These are phyloP conservation scores for Iris macrosiphon DNA, from an alignment of 106 monocot species.

Conservation along the genomic window DNA sequence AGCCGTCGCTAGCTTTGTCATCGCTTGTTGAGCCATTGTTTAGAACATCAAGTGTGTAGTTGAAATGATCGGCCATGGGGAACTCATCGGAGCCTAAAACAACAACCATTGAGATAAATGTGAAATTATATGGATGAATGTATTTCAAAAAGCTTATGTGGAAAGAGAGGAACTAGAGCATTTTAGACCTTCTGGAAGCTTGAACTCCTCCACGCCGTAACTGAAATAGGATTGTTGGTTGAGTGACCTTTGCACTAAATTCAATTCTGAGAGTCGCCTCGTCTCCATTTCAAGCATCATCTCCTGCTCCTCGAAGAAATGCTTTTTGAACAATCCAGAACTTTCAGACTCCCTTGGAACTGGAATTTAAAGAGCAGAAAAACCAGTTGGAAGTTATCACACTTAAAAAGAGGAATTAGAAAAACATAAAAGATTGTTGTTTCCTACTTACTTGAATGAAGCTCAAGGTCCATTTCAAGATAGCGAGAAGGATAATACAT, in stretches of 20 bases:
- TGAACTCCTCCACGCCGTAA: constrained; percentile 21
- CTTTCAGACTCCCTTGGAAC: constrained; percentile 14
- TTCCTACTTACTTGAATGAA: constrained; percentile 12
- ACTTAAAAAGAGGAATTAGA: too few relatives aligned
- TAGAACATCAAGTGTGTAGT: constrained; percentile 11
- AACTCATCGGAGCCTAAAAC: constrained; percentile 17
- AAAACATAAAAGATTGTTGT: constrained; percentile 1
- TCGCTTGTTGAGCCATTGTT: constrained; percentile 14
- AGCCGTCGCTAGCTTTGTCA: constrained; percentile 15
- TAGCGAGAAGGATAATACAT: constrained; percentile 8
- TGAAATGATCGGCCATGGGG: constrained; percentile 19
- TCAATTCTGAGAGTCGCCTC: constrained; percentile 28
- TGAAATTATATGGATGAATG: not conserved
- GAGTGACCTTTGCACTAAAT: constrained; percentile 14
- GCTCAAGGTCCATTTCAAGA: constrained; percentile 8
- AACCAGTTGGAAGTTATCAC: too few relatives aligned
- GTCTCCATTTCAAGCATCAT: constrained; percentile 32
- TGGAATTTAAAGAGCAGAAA: too few relatives aligned
- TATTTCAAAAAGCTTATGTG: not conserved
- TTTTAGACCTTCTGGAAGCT: constrained; percentile 21
- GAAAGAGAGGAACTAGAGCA: not conserved
- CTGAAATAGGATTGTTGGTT: constrained; percentile 2
- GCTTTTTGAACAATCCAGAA: constrained; percentile 15
- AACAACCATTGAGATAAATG: not conserved
- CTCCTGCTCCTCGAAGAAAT: constrained; percentile 30